Conservation (phyloP, 78 protist species). For the Polysphondylium violaceum region DNA sequence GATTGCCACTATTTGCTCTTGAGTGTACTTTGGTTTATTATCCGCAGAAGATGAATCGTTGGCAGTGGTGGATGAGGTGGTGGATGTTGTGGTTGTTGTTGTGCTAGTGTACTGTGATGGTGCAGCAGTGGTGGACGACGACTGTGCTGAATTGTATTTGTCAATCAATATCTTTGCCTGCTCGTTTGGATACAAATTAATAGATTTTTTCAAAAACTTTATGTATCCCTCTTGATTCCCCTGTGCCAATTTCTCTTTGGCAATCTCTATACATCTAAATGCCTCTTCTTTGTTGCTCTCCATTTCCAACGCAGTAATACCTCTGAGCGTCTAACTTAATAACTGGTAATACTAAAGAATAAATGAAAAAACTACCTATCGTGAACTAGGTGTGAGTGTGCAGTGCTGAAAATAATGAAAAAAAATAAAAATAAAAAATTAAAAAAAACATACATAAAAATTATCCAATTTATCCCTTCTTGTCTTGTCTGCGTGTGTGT, state of each 20-base stretch:
- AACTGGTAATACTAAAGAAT: too few relatives aligned
- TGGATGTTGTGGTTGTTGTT: background rate
- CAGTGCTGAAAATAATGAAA: too few relatives aligned
- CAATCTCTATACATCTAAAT: conserved; percentile 75
- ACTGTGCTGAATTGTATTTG: conserved; percentile 12
- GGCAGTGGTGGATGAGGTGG: background rate
- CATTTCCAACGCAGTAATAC: conserved; percentile 45
- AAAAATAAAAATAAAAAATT: too few relatives aligned
- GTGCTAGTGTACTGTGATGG: background rate
- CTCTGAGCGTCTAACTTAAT: too few relatives aligned
- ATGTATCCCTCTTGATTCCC: conserved; percentile 49
- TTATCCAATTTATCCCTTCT: too few relatives aligned
- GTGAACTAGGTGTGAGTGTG: too few relatives aligned
- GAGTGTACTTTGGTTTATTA: conserved; percentile 69
- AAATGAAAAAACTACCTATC: too few relatives aligned
- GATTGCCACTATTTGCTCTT: conserved; percentile 54
- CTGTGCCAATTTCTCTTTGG: conserved; percentile 8
- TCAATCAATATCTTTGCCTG: conserved; percentile 23
- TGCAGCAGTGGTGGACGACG: background rate
- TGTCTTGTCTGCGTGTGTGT: too few relatives aligned
- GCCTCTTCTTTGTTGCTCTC: conserved; percentile 83
- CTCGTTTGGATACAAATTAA: conserved; percentile 34
- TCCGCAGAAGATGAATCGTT: background rate
- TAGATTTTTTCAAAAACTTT: conserved; percentile 66
- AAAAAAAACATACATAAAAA: too few relatives aligned